Evolutionary conservation across 257 asterid genomes (phyloP).

Genomic region (Thymus mandschuricus): DNA sequence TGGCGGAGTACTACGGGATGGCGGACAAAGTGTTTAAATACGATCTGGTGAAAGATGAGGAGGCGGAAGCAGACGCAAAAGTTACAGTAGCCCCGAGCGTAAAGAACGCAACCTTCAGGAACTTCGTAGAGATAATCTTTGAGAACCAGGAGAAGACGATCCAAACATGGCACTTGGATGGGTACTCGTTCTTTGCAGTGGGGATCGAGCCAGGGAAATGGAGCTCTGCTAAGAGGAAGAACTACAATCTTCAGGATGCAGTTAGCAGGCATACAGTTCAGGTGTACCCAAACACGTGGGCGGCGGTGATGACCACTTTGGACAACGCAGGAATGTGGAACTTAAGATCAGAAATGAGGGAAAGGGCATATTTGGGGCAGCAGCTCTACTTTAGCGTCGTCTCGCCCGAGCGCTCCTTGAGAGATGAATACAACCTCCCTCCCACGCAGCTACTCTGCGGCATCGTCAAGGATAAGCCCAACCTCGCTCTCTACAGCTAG

Average conservation of each 20-base stretch:
- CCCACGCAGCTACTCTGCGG: constrained; percentile 46
- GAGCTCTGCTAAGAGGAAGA: constrained; percentile 57
- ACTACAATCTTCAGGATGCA: constrained; percentile 49
- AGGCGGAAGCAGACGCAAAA: not conserved
- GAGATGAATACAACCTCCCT: constrained; percentile 56
- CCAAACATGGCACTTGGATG: constrained; percentile 59
- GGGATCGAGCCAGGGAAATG: constrained; percentile 59
- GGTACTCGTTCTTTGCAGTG: constrained; percentile 61
- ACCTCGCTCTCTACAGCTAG: constrained; percentile 39
- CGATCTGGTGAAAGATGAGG: constrained; percentile 47
- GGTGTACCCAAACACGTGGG: constrained; percentile 61
- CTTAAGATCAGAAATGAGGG: constrained; percentile 56
- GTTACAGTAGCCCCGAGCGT: constrained; percentile 42
- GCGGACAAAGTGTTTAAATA: constrained; percentile 47
- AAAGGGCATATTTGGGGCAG: constrained; percentile 53
- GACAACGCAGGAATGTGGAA: constrained; percentile 70
- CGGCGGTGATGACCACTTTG: constrained; percentile 48
- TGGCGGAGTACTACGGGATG: constrained; percentile 53
- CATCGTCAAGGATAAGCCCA: constrained; percentile 38
- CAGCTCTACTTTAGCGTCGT: constrained; percentile 52
- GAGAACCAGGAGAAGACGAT: constrained; percentile 57
- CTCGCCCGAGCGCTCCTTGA: constrained; percentile 43
- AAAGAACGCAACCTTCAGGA: constrained; percentile 47
- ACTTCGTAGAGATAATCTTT: constrained; percentile 53
- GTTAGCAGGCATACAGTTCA: constrained; percentile 59